phyloP scores from a whole-genome alignment of 2,329 filamentous ascomycete genomes.

The Cladophialophora exuberans region DNA sequence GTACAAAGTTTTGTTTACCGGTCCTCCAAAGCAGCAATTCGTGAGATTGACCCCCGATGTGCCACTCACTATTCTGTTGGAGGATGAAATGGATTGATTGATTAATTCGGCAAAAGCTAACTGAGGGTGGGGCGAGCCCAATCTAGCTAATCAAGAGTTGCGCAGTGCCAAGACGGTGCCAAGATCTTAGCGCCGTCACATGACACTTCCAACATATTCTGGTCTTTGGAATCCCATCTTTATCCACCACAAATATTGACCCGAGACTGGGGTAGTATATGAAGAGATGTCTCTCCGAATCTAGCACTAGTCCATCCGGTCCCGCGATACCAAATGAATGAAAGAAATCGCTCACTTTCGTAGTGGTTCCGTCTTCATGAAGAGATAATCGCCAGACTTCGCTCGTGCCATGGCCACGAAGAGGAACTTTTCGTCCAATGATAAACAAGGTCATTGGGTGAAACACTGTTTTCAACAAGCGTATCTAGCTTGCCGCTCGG shows the following conservation, averaged over 20 bases:
- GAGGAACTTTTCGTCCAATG: not conserved
- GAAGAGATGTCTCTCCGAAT: conserved; percentile 3
- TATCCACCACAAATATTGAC: not conserved
- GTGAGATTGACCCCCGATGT: not conserved
- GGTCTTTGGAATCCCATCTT: not conserved
- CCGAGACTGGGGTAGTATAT: not conserved
- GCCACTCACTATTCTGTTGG: no score
- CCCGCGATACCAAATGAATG: not conserved
- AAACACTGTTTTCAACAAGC: conserved; percentile 44
- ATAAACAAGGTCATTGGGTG: conserved; percentile 44
- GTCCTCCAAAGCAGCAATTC: not conserved
- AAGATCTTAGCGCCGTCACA: no score
- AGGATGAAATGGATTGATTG: no score
- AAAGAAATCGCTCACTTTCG: not conserved
- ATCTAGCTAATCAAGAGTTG: no score
- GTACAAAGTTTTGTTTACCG: not conserved
- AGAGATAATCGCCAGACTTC: conserved; percentile 4
- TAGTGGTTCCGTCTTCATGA: not conserved
- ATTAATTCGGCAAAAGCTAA: no score
- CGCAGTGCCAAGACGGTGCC: no score
- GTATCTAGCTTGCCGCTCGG: conserved; percentile 43
- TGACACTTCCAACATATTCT: no score
- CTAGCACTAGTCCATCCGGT: not conserved
- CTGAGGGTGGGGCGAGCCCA: no score
- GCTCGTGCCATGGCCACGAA: conserved; percentile 9